phyloP scores from a whole-genome alignment of 2,329 filamentous ascomycete genomes.

The Cryphonectria parasitica region DNA sequence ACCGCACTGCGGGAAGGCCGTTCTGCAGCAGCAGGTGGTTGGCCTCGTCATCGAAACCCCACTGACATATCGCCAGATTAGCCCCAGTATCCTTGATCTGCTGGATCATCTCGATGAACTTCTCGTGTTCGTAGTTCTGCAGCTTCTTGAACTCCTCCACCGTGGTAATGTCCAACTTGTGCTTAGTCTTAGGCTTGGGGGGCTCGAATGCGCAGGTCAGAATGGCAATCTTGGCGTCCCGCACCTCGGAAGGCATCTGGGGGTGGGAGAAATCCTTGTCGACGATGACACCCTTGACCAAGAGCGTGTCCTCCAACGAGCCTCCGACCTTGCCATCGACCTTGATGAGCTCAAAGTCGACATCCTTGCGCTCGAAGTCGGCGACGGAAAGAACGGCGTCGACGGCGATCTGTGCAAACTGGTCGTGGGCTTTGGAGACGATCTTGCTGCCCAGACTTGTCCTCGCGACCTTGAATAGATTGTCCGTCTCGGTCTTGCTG shows the following conservation, averaged over 20 bases:
- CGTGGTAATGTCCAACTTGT: slow-evolving; percentile 95
- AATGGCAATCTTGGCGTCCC: slow-evolving; percentile 95
- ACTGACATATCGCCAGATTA: slow-evolving; percentile 97
- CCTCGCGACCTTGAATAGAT: slow-evolving; percentile 91
- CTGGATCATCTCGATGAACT: slow-evolving; percentile 98
- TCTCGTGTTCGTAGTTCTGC: slow-evolving; percentile 92
- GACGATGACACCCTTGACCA: slow-evolving; percentile 97
- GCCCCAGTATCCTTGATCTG: slow-evolving; percentile 97
- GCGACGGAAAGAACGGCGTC: slow-evolving; percentile 96
- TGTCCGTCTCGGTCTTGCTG: slow-evolving; percentile 75
- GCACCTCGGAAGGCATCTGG: slow-evolving; percentile 96
- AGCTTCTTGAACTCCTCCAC: slow-evolving; percentile 99
- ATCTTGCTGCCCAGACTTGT: slow-evolving; percentile 98
- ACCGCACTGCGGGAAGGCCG: slow-evolving; percentile 90
- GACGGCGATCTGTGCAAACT: slow-evolving; percentile 96
- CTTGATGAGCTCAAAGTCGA: slow-evolving; percentile 99
- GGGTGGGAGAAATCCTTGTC: slow-evolving; percentile 99
- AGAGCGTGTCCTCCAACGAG: slow-evolving; percentile 85
- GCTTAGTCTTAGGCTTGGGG: slow-evolving; percentile 99
- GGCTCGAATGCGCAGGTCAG: slow-evolving; percentile 98
- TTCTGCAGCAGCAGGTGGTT: slow-evolving; percentile 98
- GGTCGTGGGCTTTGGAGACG: slow-evolving; percentile 97
- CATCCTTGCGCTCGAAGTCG: slow-evolving; percentile 93
- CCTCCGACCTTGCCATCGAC: slow-evolving; percentile 98
- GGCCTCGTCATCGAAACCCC: slow-evolving; percentile 99